Evolutionary conservation across 805 yeast species (phyloP), one percentile per base, ranked within the genome.

Genomic region (Spencermartinsiella europaea): DNA sequence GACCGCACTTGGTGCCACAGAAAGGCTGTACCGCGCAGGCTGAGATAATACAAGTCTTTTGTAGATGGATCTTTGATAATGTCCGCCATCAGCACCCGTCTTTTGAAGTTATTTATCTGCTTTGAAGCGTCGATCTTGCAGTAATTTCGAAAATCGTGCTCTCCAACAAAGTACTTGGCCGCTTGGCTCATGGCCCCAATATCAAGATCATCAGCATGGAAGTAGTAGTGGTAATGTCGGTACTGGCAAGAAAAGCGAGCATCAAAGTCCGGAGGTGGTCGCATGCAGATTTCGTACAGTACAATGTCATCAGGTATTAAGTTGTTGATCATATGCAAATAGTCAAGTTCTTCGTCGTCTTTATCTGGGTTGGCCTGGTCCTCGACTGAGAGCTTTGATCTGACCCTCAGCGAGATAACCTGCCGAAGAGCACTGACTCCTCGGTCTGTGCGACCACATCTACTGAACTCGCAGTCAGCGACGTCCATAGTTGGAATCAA

Each of bases 341-440:
- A 93, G 48, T 88, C 85, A 2, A 90, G 64, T 61, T 91, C 99
- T 49, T 68, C 71, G 1, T 27, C 45, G 61, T 93, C 97, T 57
- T 74, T 76, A 0, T 46, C 64, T 0, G 79, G 71, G 47, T 77
- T 73, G 8, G 40, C 16, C 51, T 88, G 89, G 42, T 87, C 85
- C 38, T 83, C 90, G 1, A 58, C 55, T 0, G 78, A 60, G 35
- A 93, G 65, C 19, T 71, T 70, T 0, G 96, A 87, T 54, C 99
- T 73, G 21, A 91, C 81, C 14, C 71, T 66, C 34, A 93, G 67
- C 0, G 96, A 82, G 3, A 93, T 83, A 2, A 93, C 98, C 65
- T 93, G 99, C 53, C 87, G 85, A 83, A 93, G 78, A 0, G 99
- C 99, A 68, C 96, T 86, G 12, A 91, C 98, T n/a, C 97, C 98